These are phyloP conservation scores for Metschnikowia lunata DNA, from an alignment of 805 yeast species.

Conservation along the genomic window DNA sequence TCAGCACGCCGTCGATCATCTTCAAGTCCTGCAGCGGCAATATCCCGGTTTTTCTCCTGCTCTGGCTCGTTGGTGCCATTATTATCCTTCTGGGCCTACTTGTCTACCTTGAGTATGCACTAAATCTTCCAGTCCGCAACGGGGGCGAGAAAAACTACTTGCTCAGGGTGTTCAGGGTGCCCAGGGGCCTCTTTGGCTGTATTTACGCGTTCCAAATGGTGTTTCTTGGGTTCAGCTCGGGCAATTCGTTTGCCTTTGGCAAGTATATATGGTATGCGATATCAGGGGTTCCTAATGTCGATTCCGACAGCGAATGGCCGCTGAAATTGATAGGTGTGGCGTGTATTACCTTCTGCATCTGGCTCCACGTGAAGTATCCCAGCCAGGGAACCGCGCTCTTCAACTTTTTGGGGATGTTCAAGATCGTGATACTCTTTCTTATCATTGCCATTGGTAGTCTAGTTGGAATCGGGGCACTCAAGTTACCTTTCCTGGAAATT, in stretches of 20 bases:
- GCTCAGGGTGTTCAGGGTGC: conserved; percentile 29
- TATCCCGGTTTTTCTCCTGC: conserved; percentile 28
- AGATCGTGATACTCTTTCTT: conserved; percentile 45
- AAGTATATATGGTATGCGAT: conserved; percentile 45
- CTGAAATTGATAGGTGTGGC: conserved; percentile 48
- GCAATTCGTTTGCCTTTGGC: conserved; percentile 64
- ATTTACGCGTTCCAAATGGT: conserved; percentile 49
- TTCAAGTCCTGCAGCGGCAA: conserved; percentile 45
- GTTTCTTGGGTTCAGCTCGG: conserved; percentile 57
- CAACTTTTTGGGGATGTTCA: conserved; percentile 51
- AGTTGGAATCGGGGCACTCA: conserved; percentile 23
- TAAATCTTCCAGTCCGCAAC: conserved; percentile 37
- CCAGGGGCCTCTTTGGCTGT: conserved; percentile 35
- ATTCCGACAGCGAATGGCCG: conserved; percentile 21
- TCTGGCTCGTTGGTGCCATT: conserved; percentile 36
- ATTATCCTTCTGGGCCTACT: conserved; percentile 36
- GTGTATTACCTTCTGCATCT: conserved; percentile 43
- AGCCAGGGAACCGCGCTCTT: conserved; percentile 48
- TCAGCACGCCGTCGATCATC: conserved; percentile 63
- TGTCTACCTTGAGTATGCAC: conserved; percentile 38
- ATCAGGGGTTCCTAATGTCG: conserved; percentile 22
- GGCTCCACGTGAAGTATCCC: conserved; percentile 48
- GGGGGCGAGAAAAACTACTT: conserved; percentile 43
- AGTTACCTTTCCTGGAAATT: neutral
- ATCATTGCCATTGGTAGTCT: conserved; percentile 47